Evolutionary conservation across 2,329 filamentous ascomycete species (phyloP), one percentile per base, ranked within the genome.

Genomic region (Cladosporium halotolerans): DNA sequence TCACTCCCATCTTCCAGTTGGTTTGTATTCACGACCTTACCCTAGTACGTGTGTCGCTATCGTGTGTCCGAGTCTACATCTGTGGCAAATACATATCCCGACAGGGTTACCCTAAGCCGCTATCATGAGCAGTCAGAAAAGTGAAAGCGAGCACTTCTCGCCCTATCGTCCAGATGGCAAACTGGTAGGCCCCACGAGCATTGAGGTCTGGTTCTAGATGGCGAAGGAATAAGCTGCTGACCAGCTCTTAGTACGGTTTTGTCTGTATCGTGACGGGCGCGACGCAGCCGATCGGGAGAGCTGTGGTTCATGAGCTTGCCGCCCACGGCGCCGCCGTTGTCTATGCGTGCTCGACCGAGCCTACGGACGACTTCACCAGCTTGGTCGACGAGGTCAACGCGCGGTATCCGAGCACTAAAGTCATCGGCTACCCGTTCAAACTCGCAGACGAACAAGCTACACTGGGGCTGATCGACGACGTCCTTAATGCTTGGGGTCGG

Each of bases 281-380:
- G 19, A 78, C 78, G 1, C 79, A 82, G 61, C 78, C 81, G 2
- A 74, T 85, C 11, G 82, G 82, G 8, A 75, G 75, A 59, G 80
- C 81, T 23, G 82, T 84, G 52, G 76, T 81, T 14, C 67, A 72
- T 40, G 82, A 85, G 62, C 70, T 84, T 38, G 82, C 81, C 57
- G 81, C 80, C 43, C 82, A 84, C 62, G 82, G 82, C 40, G 82
- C 81, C 57, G 82, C 82, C 41, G 82, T 79, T 60, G 80, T 84
- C 58, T 84, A 84, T 61, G 78, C 79, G 43, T 82, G 79, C 66
- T 70, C 71, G 18, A 58, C 59, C 2, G 62, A 70, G 39, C 70
- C 72, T 13, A 66, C 66, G 31, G 68, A 72, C 32, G 68, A 73
- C 39, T 76, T 74, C 61, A 66, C 68, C 19, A 55, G 65, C 38